Base-by-base conservation (phyloP, 345 rosid genomes). In the Populus davidiana region DNA sequence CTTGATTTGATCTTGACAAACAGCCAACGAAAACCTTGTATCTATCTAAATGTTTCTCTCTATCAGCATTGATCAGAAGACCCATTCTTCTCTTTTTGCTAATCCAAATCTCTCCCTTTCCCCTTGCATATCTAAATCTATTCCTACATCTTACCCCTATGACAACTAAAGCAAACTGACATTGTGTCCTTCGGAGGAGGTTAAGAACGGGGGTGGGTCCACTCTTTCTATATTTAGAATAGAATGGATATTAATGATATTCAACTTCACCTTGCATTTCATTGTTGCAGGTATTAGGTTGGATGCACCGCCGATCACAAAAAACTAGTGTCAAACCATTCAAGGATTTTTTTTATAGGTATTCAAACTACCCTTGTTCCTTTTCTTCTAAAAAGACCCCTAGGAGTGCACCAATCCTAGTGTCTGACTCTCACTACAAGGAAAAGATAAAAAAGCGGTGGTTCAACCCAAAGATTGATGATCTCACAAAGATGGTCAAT, bases 1-100 rank as follows among this genome's bases (percentile, higher is more conserved):
- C 74, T 84, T 86, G 91, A 89, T 89, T 88, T 87, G 91, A 92
- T 82, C 79, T 79, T 84, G 96, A 90, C 77, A 90, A 78, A 86
- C 74, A 86, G 90, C 93, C 86, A 91, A 87, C 97, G 85, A 77
- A 86, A 83, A 80, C 81, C 84, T 91, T 92, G 94, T 89, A 89
- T 85, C 85, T 83, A 88, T 91, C 89, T 86, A 69, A 76, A 87
- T 88, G 94, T 89, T 83, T 83, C 88, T 86, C 87, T 86, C 87
- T 82, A 65, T 71, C 86, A 41, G 70, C 77, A 79, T 79, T 86
- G 77, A 82, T 35, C 77, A 79, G 75, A 72, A 82, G 84, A 81
- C 75, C 67, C 41, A 54, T 49, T 73, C 76, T 63, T 75, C 31
- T 74, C 79, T 74, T 76, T 81, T 62, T 81, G 77, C 73, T 56